Conservation (phyloP, 495 filamentous ascomycete species). For the Halenospora varia region DNA sequence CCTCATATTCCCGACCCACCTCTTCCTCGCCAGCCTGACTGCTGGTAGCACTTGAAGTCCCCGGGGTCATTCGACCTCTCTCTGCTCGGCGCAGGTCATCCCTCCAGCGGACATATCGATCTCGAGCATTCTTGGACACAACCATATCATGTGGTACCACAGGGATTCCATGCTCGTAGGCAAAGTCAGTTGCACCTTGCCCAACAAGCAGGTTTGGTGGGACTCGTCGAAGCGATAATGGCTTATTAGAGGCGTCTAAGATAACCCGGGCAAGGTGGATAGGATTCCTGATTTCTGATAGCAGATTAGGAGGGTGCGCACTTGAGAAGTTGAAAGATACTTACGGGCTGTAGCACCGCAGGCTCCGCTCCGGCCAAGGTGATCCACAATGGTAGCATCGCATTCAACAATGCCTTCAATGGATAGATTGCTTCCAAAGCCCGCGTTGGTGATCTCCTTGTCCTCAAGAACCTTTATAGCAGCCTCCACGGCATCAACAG, state of each 20-base stretch:
- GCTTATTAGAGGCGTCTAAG: slow-evolving; percentile 66
- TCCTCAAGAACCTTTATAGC: slow-evolving; percentile 87
- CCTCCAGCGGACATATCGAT: slow-evolving; percentile 73
- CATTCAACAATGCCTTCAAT: slow-evolving; percentile 89
- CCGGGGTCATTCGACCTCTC: slow-evolving; percentile 16
- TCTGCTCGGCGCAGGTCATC: slow-evolving; percentile 61
- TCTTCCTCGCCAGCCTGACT: slow-evolving; percentile 12
- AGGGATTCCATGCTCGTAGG: slow-evolving; percentile 67
- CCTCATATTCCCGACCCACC: slow-evolving; percentile 21
- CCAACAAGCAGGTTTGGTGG: slow-evolving; percentile 90
- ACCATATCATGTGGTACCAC: slow-evolving; percentile 67
- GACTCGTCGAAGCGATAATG: slow-evolving; percentile 76
- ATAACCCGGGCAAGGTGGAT: slow-evolving; percentile 81
- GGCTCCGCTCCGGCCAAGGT: slow-evolving; percentile 85
- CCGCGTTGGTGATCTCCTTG: slow-evolving; percentile 91
- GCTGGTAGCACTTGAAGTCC: slow-evolving; percentile 10
- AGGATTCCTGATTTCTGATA: slow-evolving; percentile 82
- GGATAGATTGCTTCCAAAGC: slow-evolving; percentile 91
- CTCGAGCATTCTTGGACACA: slow-evolving; percentile 66
- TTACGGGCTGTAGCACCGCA: slow-evolving; percentile 85
- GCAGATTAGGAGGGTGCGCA: slow-evolving; percentile 4
- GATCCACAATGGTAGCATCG: slow-evolving; percentile 89
- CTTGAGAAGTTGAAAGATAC: slow-evolving; percentile 27
- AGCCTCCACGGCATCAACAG: slow-evolving; percentile 88
- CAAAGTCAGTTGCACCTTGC: slow-evolving; percentile 79